Percentiles rank a stretch among this genome's conserved stretches.
phyloP scores from a whole-genome alignment of 371 early-diverging fungal genomes.

The Lichtheimia ornata region DNA sequence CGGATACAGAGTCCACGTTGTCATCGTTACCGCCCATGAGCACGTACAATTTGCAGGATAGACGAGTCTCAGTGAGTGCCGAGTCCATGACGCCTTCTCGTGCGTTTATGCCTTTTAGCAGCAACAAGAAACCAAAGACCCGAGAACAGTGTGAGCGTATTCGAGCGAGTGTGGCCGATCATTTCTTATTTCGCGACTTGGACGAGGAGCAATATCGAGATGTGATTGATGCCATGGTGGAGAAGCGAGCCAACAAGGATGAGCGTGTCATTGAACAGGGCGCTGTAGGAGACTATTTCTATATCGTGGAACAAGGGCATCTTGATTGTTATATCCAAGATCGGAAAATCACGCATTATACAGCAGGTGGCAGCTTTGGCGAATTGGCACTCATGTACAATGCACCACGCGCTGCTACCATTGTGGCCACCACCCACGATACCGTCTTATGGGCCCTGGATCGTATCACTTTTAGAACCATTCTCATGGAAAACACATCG shows the following conservation, averaged over 20 bases:
- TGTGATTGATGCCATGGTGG: slow-evolving; percentile 96
- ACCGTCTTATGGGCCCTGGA: slow-evolving; percentile 82
- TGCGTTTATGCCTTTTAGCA: neutral
- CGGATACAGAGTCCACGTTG: slow-evolving; percentile 12
- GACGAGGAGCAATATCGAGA: slow-evolving; percentile 96
- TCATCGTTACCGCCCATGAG: neutral
- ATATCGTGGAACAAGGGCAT: slow-evolving; percentile 93
- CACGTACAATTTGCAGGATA: slow-evolving; percentile 9
- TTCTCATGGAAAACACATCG: slow-evolving; percentile 75
- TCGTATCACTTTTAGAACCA: slow-evolving; percentile 78
- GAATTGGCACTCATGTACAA: slow-evolving; percentile 93
- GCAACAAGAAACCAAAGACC: slow-evolving; percentile 80
- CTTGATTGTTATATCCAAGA: slow-evolving; percentile 86
- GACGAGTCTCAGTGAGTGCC: slow-evolving; percentile 94
- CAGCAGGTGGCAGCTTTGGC: slow-evolving; percentile 80
- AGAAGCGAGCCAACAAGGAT: slow-evolving; percentile 71
- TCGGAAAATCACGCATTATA: slow-evolving; percentile 69
- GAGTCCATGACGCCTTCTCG: slow-evolving; percentile 96
- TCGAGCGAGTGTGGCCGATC: slow-evolving; percentile 74
- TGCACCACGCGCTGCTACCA: slow-evolving; percentile 89
- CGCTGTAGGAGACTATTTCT: slow-evolving; percentile 96
- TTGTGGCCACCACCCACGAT: slow-evolving; percentile 69
- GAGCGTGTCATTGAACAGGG: slow-evolving; percentile 93
- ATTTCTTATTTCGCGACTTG: slow-evolving; percentile 91
- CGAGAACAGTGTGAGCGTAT: slow-evolving; percentile 84